These are phyloP conservation scores for Xylariaceae sp. DNA, from an alignment of 2,329 filamentous ascomycete species.

Conservation along the genomic window DNA sequence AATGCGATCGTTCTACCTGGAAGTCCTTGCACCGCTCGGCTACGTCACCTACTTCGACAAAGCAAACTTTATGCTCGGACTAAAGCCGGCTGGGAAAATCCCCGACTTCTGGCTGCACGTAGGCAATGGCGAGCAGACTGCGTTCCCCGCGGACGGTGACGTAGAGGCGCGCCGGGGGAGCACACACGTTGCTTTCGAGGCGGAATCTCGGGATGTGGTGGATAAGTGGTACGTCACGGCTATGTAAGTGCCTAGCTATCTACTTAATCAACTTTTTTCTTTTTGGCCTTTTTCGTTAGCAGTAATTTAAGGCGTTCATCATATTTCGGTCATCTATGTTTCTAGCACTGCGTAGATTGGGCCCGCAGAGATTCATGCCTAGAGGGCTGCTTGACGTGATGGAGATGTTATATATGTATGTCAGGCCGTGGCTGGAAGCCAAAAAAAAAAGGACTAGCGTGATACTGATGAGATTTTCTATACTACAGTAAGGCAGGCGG, in stretches of 20 bases:
- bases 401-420: too few relatives aligned
- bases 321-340: constrained; percentile 20
- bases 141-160: constrained; percentile 10
- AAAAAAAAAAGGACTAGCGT: too few relatives aligned
- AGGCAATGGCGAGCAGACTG: constrained; percentile 26
- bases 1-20: constrained; percentile 31
- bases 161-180: constrained; percentile 20
- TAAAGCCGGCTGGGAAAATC: constrained; percentile 17
- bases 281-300: background rate
- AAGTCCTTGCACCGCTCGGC: constrained; percentile 24
- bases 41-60: constrained; percentile 29
- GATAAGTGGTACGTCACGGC: constrained; percentile 27
- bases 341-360: constrained; percentile 3
- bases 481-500: constrained; percentile 27
- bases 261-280: background rate
- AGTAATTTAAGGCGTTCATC: constrained; percentile 2
- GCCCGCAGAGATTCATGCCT: background rate
- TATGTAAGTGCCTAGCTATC: constrained; percentile 23
- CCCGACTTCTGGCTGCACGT: constrained; percentile 32
- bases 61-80: constrained; percentile 21
- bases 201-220: constrained; percentile 17
- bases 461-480: constrained; percentile 13
- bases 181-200: constrained; percentile 29
- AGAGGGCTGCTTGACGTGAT: too few relatives aligned
- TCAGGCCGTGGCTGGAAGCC: too few relatives aligned